Evolutionary conservation across 2,329 filamentous ascomycete genomes (phyloP).

Genomic region (Basipetospora chlamydospora): DNA sequence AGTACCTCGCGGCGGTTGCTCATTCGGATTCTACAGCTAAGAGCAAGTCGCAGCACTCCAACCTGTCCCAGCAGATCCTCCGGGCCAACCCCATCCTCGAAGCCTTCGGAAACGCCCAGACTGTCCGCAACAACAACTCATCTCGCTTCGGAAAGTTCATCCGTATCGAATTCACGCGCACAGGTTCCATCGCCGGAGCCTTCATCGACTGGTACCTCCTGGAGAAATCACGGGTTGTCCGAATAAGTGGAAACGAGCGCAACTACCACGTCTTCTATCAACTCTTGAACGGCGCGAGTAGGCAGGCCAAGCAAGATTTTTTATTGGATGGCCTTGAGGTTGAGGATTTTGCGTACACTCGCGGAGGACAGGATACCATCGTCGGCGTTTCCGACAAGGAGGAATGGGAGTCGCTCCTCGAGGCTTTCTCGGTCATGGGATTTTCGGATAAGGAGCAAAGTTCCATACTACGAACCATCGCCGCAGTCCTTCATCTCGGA

Average conservation of each 20-base stretch:
- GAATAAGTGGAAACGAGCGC: conserved; percentile 71
- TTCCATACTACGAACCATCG: conserved; percentile 73
- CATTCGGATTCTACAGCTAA: conserved; percentile 60
- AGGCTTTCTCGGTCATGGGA: conserved; percentile 89
- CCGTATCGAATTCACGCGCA: conserved; percentile 80
- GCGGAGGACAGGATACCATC: conserved; percentile 82
- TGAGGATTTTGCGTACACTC: conserved; percentile 83
- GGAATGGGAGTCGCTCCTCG: conserved; percentile 80
- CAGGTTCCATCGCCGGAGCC: conserved; percentile 82
- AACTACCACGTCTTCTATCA: conserved; percentile 99
- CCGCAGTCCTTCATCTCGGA: conserved; percentile 82
- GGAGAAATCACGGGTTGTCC: conserved; percentile 95
- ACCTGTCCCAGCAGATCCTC: conserved; percentile 89
- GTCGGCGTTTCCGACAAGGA: conserved; percentile 76
- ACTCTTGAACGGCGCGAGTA: conserved; percentile 70
- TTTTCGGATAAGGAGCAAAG: conserved; percentile 75
- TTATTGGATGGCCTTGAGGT: conserved; percentile 61
- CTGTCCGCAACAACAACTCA: conserved; percentile 94
- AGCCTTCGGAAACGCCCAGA: conserved; percentile 96
- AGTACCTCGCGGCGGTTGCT: conserved; percentile 91
- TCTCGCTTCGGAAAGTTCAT: conserved; percentile 99
- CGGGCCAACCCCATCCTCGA: conserved; percentile 94
- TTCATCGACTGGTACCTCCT: conserved; percentile 98
- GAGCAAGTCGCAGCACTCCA: conserved; percentile 53
- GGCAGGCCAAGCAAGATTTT: conserved; percentile 58